phyloP scores from a whole-genome alignment of 768 basidiomycete species.

The Leccinellum albellum region DNA sequence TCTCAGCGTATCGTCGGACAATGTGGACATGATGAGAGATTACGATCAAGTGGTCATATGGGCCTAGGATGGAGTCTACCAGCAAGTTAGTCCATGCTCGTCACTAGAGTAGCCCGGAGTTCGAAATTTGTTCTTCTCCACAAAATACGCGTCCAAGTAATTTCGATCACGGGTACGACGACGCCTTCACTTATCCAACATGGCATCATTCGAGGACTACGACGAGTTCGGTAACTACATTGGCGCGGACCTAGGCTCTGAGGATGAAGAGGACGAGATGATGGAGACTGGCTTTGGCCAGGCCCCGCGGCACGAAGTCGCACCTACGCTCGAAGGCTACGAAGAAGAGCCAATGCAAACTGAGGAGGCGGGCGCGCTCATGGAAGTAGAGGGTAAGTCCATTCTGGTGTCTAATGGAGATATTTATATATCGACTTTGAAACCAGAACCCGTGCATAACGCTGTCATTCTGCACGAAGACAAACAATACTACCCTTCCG shows the following conservation, averaged over 20 bases:
- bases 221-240: slow-evolving; percentile 98
- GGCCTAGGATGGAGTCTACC: background rate
- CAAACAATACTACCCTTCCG: slow-evolving; percentile 96
- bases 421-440: slow-evolving; percentile 6
- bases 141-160: slow-evolving; percentile 22
- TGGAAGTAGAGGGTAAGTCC: slow-evolving; percentile 78
- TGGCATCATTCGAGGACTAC: slow-evolving; percentile 72
- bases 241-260: slow-evolving; percentile 90
- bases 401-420: background rate
- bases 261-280: slow-evolving; percentile 55
- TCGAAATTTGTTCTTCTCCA: slow-evolving; percentile 29
- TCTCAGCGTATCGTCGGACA: slow-evolving; percentile 78
- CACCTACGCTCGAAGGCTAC: slow-evolving; percentile 75
- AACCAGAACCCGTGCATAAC: slow-evolving; percentile 69
- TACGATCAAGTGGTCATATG: slow-evolving; percentile 15
- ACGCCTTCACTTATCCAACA: slow-evolving; percentile 18
- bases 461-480: slow-evolving; percentile 92
- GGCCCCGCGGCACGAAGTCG: slow-evolving; percentile 33
- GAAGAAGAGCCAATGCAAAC: slow-evolving; percentile 64
- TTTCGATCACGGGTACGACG: slow-evolving; percentile 6
- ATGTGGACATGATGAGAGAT: slow-evolving; percentile 42
- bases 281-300: slow-evolving; percentile 49
- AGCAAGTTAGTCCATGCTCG: background rate
- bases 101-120: slow-evolving; percentile 25
- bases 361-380: slow-evolving; percentile 61